Percentiles rank a stretch among this genome's conserved stretches.
Conservation (phyloP, 2,329 filamentous ascomycete genomes). For the Cercospora nicotianae region DNA sequence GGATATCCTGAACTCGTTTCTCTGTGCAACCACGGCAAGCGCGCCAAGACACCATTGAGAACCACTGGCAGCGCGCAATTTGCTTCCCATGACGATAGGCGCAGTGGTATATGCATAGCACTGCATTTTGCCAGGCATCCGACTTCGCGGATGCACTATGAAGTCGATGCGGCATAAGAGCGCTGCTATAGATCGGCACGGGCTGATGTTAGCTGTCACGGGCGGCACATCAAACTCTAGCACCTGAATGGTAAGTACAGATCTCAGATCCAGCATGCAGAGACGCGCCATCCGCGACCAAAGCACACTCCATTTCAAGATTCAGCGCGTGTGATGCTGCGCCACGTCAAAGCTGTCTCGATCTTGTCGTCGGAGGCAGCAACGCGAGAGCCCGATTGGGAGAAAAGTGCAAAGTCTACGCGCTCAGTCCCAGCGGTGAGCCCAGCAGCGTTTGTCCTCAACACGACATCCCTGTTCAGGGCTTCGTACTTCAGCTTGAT, state of each 20-base stretch:
- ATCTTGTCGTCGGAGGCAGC: neutral
- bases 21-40: neutral
- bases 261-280: neutral
- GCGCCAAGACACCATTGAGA: neutral
- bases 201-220: conserved; percentile 9
- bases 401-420: conserved; percentile 8
- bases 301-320: neutral
- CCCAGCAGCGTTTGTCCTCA: conserved; percentile 1
- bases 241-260: neutral
- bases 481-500: neutral
- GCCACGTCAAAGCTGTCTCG: conserved; percentile 12
- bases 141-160: conserved; percentile 1
- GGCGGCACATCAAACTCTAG: conserved; percentile 8
- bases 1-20: neutral
- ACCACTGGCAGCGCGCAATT: neutral
- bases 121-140: neutral
- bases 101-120: neutral
- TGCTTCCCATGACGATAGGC: neutral
- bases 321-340: neutral
- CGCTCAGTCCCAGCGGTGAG: conserved; percentile 6
- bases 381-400: conserved; percentile 12
- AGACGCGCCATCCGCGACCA: conserved; percentile 4
- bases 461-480: conserved; percentile 11
- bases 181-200: neutral
- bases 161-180: conserved; percentile 1